Evolutionary conservation across 2,329 filamentous ascomycete genomes (phyloP).

Genomic region (Apiospora aurea): DNA sequence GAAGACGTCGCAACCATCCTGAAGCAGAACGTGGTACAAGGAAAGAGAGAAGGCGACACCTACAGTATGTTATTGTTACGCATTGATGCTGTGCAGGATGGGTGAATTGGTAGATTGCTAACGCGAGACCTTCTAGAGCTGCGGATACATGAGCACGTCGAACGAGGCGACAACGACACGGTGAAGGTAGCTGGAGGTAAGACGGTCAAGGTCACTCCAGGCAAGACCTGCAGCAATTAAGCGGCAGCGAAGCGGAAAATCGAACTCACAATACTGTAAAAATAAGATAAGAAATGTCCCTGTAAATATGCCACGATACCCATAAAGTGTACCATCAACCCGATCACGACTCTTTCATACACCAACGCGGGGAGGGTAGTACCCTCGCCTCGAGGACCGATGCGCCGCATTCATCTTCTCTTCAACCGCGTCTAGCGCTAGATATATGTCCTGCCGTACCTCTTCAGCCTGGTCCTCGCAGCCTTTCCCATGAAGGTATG

Average conservation of each 20-base stretch:
- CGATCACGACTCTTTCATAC: background rate
- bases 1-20: conserved; percentile 83
- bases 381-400: background rate
- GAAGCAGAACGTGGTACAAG: conserved; percentile 87
- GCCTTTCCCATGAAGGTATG: background rate
- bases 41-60: conserved; percentile 58
- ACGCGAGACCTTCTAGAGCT: conserved; percentile 64
- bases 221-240: conserved; percentile 11
- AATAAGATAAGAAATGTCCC: background rate
- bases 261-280: conserved; percentile 11
- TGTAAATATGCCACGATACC: conserved; percentile 20
- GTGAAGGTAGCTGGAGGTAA: conserved; percentile 69
- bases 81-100: conserved; percentile 4
- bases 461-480: background rate
- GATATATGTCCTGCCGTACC: background rate
- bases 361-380: background rate
- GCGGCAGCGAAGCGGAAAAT: background rate
- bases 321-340: conserved; percentile 14
- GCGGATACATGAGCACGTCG: conserved; percentile 88
- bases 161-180: conserved; percentile 91
- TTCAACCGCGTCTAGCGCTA: background rate
- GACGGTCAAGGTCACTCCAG: conserved; percentile 35
- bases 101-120: conserved; percentile 12
- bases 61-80: conserved; percentile 63
- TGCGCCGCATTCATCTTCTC: background rate